These are phyloP conservation scores for Anthracocystis setariae DNA, from an alignment of 1,284 basidiomycete genomes.

Conservation along the genomic window DNA sequence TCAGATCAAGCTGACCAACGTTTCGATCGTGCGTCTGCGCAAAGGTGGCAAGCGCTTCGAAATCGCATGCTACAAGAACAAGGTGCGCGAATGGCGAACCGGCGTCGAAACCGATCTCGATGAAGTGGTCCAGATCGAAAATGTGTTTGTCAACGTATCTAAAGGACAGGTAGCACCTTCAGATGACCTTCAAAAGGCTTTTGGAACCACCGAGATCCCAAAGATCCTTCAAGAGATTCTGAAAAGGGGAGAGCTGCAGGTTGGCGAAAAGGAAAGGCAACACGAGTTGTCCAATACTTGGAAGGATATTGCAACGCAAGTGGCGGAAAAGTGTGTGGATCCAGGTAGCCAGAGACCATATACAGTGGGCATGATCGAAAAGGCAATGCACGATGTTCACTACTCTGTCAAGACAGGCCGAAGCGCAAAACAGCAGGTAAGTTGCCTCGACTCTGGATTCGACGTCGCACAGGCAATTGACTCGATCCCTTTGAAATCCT, in stretches of 20 bases:
- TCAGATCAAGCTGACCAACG: constrained; percentile 80
- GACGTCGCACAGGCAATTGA: too few relatives aligned
- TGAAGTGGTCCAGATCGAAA: constrained; percentile 95
- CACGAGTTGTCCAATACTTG: constrained; percentile 85
- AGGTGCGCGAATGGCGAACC: constrained; percentile 93
- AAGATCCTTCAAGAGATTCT: constrained; percentile 90
- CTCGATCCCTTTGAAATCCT: too few relatives aligned
- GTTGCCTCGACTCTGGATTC: neutral
- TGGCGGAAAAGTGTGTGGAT: constrained; percentile 94
- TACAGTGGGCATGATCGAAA: constrained; percentile 95
- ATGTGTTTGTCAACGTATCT: constrained; percentile 94
- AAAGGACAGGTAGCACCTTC: constrained; percentile 92
- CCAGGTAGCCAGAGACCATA: constrained; percentile 88
- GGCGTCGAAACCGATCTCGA: constrained; percentile 93
- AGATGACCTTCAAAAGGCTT: constrained; percentile 89
- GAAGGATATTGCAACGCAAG: constrained; percentile 91
- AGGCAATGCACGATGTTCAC: constrained; percentile 93
- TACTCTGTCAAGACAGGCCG: constrained; percentile 89
- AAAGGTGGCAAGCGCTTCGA: constrained; percentile 98
- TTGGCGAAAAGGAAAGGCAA: constrained; percentile 94
- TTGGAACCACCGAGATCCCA: constrained; percentile 79
- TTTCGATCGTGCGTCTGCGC: constrained; percentile 92
- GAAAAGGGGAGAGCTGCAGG: constrained; percentile 94
- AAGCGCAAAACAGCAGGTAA: constrained; percentile 76
- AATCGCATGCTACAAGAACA: constrained; percentile 99